Base-by-base conservation (phyloP, 192 early-diverging fungal genomes). In the Chytriomyces hyalinus region DNA sequence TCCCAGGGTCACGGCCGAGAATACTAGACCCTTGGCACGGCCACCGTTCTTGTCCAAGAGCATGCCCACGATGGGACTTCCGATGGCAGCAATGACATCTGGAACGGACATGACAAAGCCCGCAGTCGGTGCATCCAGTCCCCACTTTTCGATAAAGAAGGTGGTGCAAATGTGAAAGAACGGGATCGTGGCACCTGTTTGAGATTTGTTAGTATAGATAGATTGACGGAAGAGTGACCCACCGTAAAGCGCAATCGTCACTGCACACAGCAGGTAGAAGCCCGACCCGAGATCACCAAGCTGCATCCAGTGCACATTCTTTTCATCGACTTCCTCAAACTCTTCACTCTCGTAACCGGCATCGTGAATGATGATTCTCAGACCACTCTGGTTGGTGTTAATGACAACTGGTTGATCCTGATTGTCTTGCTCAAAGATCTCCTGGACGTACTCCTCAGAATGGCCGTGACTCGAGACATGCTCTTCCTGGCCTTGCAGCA, bases 71-170 rank as follows among this genome's bases (percentile, higher is more conserved):
- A 91, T 26, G 0, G 91, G 91, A 5, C 87, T 88, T 6, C 87
- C 87, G 45, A 89, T 68, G 1, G 90, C 85, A 1, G 90, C 90
- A 17, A 92, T 80, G 5, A 82, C 66, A 70, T 92, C 90, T 4
- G 91, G 90, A 13, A 92, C 88, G 0, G 90, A 91, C 81, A 80
- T 87, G 72, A 80, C 85, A 13, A 88, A 76, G 2, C 91, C 91
- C 6, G 91, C 91, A 0, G 65, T 88, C 44, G 81, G 84, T 7
- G 86, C 67, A 47, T 91, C 81, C 0, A 50, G 63, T 61, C 87
- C 88, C 89, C 89, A 92, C 67, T 90, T 91, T 67, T 84, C 84
- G 70, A 90, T 89, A 22, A 91, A 84, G 59, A 92, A 90, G 83
- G 86, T 65, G 65, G 90, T 72, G 83, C 84, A 80, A 24, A 92